Evolutionary conservation across 2,329 filamentous ascomycete species (phyloP), one percentile per base, ranked within the genome.

Genomic region (Paramyrothecium roridum): DNA sequence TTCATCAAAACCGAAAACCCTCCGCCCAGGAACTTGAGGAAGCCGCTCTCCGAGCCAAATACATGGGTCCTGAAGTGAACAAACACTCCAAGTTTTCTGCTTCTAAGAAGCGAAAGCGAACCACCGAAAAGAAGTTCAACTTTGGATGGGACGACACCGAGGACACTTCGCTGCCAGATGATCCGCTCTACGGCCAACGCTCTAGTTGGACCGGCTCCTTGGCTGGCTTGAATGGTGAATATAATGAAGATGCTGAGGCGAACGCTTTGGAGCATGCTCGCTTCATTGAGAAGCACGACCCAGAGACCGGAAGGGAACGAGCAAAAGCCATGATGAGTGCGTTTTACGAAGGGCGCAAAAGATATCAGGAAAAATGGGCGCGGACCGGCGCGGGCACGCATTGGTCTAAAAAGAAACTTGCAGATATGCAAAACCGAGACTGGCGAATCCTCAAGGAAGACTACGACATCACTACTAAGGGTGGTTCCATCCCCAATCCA

Each of bases 371-470:
- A 65, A 88, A 96, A 66, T 85, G 89, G 59, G 85, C 86, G 12
- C 83, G 89, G 59, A 91, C 88, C 60, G 88, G 87, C 34, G 80
- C 96, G 55, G 93, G 96, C 64, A 93, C 93, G 72, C 92, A 96
- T 73, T 99, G 95, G 95, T 92, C 90, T 54, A 91, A 97, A 69
- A 99, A 99, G 84, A 83, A 82, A 59, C 78, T 98, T 59, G 86
- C 90, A 16, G 90, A 96, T 65, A 99, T 99, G 95, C 90, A 91
- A 59, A 93, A 98, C 75, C 83, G 95, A 70, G 95, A 99, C 73
- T 99, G 95, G 95, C 90, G 95, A 69, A 98, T 99, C 65, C 97
- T 99, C 85, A 99, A 98, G 75, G 95, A 98, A 72, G 93, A 99
- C 73, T 98, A 96, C 76, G 96, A 95, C 64, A 99, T 99, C 69